phyloP scores from a whole-genome alignment of 306 rosid species.

The Castanea crenata region DNA sequence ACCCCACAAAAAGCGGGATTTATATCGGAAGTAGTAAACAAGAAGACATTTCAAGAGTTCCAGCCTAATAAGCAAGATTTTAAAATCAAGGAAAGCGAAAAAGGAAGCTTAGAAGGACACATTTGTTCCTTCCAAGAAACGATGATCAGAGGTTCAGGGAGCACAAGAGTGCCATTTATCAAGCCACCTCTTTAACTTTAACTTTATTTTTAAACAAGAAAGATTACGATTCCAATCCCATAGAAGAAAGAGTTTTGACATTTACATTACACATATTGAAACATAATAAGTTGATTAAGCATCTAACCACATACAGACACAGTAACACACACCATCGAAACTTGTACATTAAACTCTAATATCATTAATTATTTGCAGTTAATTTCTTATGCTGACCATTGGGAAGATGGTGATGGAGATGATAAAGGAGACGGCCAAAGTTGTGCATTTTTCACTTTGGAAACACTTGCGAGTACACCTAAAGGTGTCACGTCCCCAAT shows the following conservation, averaged over 20 bases:
- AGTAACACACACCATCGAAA: neutral
- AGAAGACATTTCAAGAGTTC: conserved; percentile 11
- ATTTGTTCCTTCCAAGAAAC: conserved; percentile 3
- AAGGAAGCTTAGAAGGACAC: neutral
- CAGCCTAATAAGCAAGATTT: neutral
- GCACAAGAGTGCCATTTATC: neutral
- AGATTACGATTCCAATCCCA: conserved; percentile 3
- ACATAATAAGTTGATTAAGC: conserved; percentile 9
- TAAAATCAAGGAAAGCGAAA: neutral
- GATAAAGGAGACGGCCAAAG: conserved; percentile 62
- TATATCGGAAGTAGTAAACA: conserved; percentile 8
- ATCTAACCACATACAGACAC: conserved; percentile 17
- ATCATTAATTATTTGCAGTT: neutral
- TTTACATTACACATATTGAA: conserved; percentile 20
- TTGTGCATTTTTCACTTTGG: conserved; percentile 84
- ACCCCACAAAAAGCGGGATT: conserved; percentile 12
- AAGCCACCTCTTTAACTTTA: neutral
- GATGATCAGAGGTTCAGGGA: neutral
- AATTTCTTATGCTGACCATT: conserved; percentile 36
- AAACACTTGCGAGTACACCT: conserved; percentile 66
- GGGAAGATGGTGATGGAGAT: conserved; percentile 30
- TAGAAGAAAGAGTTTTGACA: neutral
- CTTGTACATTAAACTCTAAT: neutral
- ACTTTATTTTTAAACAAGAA: neutral
- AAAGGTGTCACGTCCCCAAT: conserved; percentile 72